Evolutionary conservation across 1,284 basidiomycete species (phyloP), one percentile per base, ranked within the genome.

Genomic region (Trametes hirsuta): DNA sequence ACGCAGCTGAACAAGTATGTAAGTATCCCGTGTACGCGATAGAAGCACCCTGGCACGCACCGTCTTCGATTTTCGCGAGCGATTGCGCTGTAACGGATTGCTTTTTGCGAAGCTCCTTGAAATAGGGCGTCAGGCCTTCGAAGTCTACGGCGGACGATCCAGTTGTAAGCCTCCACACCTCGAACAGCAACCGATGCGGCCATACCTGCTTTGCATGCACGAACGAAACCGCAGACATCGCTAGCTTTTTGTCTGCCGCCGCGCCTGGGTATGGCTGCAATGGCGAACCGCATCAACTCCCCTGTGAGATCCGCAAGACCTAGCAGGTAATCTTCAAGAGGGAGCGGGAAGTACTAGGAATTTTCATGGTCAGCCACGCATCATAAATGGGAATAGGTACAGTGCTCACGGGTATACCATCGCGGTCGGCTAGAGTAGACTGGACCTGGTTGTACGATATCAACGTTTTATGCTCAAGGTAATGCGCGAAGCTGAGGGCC

Each of bases 201-300:
- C 86, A 69, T 65, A 85, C 94, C 87, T 69, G 88, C 82, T 79
- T 90, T 91, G 76, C 93, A 94, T 51, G 79, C 81, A 62, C 93
- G 81, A 18, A 95, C 94, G 74, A 94, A 95, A 35, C 78, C 79
- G 72, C 91, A 91, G 3, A 94, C 84, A 61, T 86, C 79, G 44
- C 79, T 79, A 5, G 93, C 91, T 64, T 84, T 88, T 59, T 82
- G 78, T 50, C 88, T 85, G 24, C 92, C 89, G 1, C 90, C 90
- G 36, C 85, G 85, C 22, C 84, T 84, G 8, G 88, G 79, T 47
- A 91, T 84, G 12, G 85, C 81, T 44, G 87, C 91, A 61, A 96
- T 97, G 4, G 95, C 94, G 64, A 91, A 92, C 39, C 97, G 85
- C 97, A 98, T 98, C n/a, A 97, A 84, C 75, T 98, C 97, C 44